Evolutionary conservation across 352 stramenopile species (phyloP).

Genomic region (Phytophthora lateralis): DNA sequence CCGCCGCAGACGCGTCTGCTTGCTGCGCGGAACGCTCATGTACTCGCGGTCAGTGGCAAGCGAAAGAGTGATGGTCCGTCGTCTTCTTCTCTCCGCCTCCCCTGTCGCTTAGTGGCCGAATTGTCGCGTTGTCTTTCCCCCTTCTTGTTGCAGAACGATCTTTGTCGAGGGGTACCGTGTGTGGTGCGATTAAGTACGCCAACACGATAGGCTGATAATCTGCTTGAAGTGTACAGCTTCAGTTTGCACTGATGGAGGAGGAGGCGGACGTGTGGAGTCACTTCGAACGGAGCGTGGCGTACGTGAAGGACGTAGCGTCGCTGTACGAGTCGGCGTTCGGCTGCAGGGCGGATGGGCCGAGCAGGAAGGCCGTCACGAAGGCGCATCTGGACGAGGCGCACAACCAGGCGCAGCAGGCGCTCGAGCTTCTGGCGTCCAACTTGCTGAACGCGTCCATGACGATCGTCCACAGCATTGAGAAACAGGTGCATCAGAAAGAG

Average conservation of each 20-base stretch:
- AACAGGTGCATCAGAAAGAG: constrained; percentile 28
- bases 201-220: constrained; percentile 6
- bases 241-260: constrained; percentile 3
- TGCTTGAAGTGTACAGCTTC: constrained; percentile 19
- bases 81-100: constrained; percentile 3
- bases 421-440: constrained; percentile 67
- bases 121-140: constrained; percentile 8
- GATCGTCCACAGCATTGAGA: constrained; percentile 45
- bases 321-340: constrained; percentile 60
- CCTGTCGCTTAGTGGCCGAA: constrained; percentile 9
- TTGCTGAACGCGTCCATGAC: constrained; percentile 52
- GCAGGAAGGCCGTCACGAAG: constrained; percentile 37
- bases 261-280: constrained; percentile 44
- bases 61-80: constrained; percentile 32
- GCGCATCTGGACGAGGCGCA: constrained; percentile 50
- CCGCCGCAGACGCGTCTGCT: constrained; percentile 46
- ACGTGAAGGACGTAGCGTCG: constrained; percentile 50
- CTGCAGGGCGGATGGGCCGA: constrained; percentile 1
- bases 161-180: not conserved
- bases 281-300: constrained; percentile 63
- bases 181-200: constrained; percentile 10
- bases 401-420: constrained; percentile 51
- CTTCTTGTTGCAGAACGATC: constrained; percentile 23
- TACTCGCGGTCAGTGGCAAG: constrained; percentile 8
- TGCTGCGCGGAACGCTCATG: constrained; percentile 38